Evolutionary conservation across 805 yeast species (phyloP).

Genomic region (Lachancea mirantina): DNA sequence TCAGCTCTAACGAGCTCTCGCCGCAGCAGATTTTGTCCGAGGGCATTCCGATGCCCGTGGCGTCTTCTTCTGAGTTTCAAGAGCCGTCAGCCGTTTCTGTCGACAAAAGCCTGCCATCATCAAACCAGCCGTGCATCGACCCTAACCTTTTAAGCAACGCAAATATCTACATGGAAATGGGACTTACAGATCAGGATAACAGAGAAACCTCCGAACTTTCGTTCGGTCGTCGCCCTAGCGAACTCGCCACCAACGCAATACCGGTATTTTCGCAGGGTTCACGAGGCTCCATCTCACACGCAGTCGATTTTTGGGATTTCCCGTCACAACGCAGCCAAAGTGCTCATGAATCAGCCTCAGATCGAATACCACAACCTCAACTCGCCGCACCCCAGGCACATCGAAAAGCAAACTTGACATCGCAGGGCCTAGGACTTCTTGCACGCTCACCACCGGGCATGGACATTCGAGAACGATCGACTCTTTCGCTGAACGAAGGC

Average conservation of each 20-base stretch:
- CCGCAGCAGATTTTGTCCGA: conserved; percentile 7
- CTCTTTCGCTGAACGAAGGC: not conserved
- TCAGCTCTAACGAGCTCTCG: conserved; percentile 6
- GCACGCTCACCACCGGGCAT: conserved; percentile 3
- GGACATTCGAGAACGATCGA: conserved; percentile 3
- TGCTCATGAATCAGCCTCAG: not conserved
- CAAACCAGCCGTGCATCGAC: conserved; percentile 14
- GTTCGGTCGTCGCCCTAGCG: conserved; percentile 19
- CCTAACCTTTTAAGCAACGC: conserved; percentile 16
- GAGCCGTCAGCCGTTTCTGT: not conserved
- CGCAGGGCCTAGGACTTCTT: not conserved
- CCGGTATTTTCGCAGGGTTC: conserved; percentile 11
- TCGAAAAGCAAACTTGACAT: conserved; percentile 1
- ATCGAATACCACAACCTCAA: not conserved
- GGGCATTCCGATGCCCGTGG: not conserved
- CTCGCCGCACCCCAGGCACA: conserved; percentile 1
- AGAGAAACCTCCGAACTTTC: conserved; percentile 12
- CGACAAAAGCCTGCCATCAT: conserved; percentile 1
- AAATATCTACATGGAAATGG: conserved; percentile 14
- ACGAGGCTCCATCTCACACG: conserved; percentile 27
- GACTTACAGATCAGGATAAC: conserved; percentile 4
- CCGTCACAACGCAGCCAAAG: conserved; percentile 4
- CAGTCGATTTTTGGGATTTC: conserved; percentile 25
- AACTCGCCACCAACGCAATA: conserved; percentile 13
- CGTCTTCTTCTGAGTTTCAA: not conserved